Evolutionary conservation across 2,329 filamentous ascomycete species (phyloP).

Genomic region (Paramyrothecium roridum): DNA sequence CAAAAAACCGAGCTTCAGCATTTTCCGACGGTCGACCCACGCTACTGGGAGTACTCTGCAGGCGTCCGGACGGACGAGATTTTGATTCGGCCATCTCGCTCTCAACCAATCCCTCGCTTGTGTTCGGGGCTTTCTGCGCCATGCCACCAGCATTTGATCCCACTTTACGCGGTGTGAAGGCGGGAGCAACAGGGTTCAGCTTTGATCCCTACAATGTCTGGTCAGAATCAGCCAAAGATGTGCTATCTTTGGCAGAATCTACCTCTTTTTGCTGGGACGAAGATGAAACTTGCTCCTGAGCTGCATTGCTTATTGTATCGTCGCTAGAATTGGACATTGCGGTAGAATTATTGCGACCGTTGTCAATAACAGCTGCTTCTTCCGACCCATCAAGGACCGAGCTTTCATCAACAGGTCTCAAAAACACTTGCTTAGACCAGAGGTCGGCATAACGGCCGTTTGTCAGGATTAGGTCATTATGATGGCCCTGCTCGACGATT

Average conservation of each 20-base stretch:
- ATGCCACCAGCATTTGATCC: neutral
- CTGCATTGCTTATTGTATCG: neutral
- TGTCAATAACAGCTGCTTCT: neutral
- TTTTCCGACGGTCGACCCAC: too few species aligned
- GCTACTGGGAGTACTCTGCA: too few species aligned
- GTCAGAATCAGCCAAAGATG: constrained; percentile 35
- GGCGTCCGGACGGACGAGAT: too few species aligned
- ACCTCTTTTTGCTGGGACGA: constrained; percentile 45
- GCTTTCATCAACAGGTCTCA: constrained; percentile 39
- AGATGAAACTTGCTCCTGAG: constrained; percentile 21
- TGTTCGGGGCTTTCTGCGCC: neutral
- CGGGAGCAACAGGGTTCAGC: constrained; percentile 53
- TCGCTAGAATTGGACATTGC: neutral
- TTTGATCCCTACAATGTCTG: constrained; percentile 44
- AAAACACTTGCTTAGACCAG: constrained; percentile 62
- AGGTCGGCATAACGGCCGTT: constrained; percentile 61
- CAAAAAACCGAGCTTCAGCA: too few species aligned
- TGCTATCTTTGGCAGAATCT: constrained; percentile 32
- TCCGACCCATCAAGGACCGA: constrained; percentile 7
- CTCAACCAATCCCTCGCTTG: neutral
- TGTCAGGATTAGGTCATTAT: constrained; percentile 54
- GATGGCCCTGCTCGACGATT: constrained; percentile 61
- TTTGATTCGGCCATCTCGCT: too few species aligned
- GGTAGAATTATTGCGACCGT: neutral
- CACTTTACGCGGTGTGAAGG: constrained; percentile 47